A percentile compares a stretch with the other conserved stretches of the same genome.
Conservation (phyloP, 208 protist genomes). For the Leishmania gerbilli region DNA sequence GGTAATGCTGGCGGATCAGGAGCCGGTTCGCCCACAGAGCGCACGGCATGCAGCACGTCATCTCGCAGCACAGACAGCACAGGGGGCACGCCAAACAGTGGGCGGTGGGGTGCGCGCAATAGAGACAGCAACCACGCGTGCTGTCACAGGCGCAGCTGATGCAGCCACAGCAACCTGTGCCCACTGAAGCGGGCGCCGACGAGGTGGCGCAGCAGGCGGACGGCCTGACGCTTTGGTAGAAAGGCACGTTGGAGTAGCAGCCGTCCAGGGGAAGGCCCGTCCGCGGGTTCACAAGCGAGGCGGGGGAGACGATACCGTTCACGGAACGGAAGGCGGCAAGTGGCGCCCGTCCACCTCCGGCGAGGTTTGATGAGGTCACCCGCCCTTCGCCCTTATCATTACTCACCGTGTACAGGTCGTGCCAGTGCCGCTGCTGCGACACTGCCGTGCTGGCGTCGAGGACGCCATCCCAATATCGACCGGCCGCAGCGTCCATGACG, state of each 20-base stretch:
- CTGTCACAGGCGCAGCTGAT: constrained; percentile 18
- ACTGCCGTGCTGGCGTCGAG: not conserved
- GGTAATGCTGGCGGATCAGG: constrained; percentile 56
- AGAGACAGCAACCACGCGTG: constrained; percentile 28
- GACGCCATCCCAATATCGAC: not conserved
- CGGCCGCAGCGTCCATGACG: not conserved
- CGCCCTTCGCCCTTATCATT: not conserved
- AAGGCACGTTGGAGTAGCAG: constrained; percentile 32
- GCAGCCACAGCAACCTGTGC: constrained; percentile 33
- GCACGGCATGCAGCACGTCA: constrained; percentile 49
- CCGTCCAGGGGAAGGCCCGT: constrained; percentile 41
- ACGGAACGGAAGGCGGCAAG: constrained; percentile 11
- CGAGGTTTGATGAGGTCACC: not conserved
- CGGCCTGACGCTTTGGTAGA: not conserved
- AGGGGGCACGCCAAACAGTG: constrained; percentile 35
- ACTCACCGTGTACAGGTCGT: not conserved
- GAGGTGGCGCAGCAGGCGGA: not conserved
- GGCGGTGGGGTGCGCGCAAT: constrained; percentile 33
- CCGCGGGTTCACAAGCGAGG: constrained; percentile 24
- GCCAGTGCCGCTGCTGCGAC: not conserved
- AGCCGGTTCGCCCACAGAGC: constrained; percentile 51
- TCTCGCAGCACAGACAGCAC: constrained; percentile 45
- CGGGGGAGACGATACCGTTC: constrained; percentile 21
- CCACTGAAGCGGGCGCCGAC: not conserved
- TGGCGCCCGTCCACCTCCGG: not conserved